Evolutionary conservation across 345 rosid genomes (phyloP).

Genomic region (Populus ilicifolia): DNA sequence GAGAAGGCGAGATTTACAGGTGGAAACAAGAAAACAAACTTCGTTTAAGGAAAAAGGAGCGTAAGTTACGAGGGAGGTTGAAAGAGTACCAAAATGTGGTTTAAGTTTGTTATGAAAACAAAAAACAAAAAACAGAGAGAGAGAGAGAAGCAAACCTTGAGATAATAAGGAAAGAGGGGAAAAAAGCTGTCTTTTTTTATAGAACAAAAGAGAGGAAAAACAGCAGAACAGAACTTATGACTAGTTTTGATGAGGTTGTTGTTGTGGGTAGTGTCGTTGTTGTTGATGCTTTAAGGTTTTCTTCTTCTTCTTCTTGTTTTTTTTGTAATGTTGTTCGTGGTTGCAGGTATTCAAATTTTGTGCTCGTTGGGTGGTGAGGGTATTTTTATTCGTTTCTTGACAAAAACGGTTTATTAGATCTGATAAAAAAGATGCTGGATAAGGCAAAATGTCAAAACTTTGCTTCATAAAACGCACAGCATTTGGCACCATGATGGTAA

Average conservation of each 20-base stretch:
- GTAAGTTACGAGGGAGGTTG: background rate
- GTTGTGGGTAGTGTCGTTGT: background rate
- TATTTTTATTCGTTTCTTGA: constrained; percentile 7
- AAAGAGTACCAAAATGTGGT: background rate
- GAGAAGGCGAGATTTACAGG: background rate
- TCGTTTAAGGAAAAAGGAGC: background rate
- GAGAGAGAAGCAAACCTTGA: background rate
- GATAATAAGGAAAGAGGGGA: background rate
- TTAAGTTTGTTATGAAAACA: background rate
- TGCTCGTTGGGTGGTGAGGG: constrained; percentile 7
- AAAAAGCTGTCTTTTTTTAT: no score
- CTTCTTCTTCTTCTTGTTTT: background rate
- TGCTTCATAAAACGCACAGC: no score
- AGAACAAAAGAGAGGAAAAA: background rate
- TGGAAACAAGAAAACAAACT: background rate
- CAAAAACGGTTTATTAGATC: constrained; percentile 23
- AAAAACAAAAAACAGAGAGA: background rate
- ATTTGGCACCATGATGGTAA: no score
- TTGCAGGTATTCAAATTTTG: constrained; percentile 14
- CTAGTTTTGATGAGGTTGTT: constrained; percentile 9
- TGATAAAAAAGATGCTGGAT: background rate
- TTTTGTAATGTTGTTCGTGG: background rate
- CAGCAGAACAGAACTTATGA: background rate
- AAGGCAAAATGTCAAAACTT: background rate
- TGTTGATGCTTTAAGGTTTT: constrained; percentile 13